Conservation (phyloP, 2,329 filamentous ascomycete genomes). For the Monilinia polystroma region DNA sequence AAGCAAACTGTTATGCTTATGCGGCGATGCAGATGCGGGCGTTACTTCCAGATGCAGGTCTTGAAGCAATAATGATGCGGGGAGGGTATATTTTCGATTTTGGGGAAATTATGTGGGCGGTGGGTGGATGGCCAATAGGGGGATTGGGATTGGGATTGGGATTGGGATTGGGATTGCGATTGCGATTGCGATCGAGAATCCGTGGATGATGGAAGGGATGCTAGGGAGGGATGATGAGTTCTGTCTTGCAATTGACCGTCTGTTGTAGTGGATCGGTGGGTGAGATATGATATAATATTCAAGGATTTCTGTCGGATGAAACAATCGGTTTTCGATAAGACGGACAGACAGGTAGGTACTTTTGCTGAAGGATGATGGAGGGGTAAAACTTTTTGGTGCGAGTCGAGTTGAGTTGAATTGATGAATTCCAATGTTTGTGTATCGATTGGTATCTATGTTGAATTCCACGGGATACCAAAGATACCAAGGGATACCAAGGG, state of each 20-base stretch:
- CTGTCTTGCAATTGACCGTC: too few relatives aligned
- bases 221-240: neutral
- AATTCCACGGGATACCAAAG: neutral
- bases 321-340: neutral
- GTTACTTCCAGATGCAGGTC: neutral
- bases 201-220: too few relatives aligned
- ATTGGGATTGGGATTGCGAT: neutral
- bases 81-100: constrained; percentile 2
- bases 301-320: neutral
- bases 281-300: constrained; percentile 7
- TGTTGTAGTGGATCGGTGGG: neutral
- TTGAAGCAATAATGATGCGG: constrained; percentile 1
- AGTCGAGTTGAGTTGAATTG: neutral
- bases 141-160: neutral
- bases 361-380: neutral
- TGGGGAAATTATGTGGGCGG: neutral
- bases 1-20: neutral
- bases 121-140: constrained; percentile 1
- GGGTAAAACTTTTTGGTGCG: neutral
- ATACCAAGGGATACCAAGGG: too few relatives aligned
- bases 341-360: neutral
- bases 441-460: neutral
- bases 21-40: neutral
- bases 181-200: too few relatives aligned
- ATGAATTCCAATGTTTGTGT: neutral